These are phyloP conservation scores for Trichoderma citrinoviride DNA, from an alignment of 2,329 filamentous ascomycete species.

Conservation along the genomic window DNA sequence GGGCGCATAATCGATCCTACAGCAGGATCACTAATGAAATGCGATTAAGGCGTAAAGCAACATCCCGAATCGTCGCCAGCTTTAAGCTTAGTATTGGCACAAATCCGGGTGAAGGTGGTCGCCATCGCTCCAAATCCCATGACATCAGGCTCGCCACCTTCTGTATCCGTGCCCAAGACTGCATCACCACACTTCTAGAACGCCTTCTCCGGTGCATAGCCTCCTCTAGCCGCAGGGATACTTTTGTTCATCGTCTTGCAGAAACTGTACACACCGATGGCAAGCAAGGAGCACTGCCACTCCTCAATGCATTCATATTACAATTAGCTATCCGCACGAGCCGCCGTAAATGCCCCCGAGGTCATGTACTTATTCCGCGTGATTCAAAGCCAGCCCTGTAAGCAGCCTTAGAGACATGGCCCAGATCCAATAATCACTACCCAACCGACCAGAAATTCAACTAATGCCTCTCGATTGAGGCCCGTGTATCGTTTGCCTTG, in stretches of 20 bases:
- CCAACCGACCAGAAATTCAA: neutral
- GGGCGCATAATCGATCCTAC: neutral
- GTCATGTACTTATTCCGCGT: neutral
- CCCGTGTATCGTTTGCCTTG: neutral
- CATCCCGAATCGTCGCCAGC: neutral
- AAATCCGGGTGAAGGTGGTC: neutral
- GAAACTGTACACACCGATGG: neutral
- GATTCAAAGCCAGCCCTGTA: neutral
- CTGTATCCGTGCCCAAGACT: neutral
- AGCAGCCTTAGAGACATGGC: neutral
- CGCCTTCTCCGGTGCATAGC: neutral
- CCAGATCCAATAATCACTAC: neutral
- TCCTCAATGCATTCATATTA: neutral
- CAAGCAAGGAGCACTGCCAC: constrained; percentile 6
- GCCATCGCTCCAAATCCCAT: neutral
- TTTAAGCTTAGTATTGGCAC: constrained; percentile 8
- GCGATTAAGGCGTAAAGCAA: neutral
- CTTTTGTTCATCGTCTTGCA: neutral
- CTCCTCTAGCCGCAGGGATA: neutral
- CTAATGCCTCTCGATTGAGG: neutral
- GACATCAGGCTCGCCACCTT: constrained; percentile 9
- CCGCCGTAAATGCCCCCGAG: neutral
- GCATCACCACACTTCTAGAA: neutral
- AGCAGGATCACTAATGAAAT: neutral
- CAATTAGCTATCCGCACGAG: neutral